phyloP scores from a whole-genome alignment of 495 filamentous ascomycete genomes.

The Penicillium daleae region DNA sequence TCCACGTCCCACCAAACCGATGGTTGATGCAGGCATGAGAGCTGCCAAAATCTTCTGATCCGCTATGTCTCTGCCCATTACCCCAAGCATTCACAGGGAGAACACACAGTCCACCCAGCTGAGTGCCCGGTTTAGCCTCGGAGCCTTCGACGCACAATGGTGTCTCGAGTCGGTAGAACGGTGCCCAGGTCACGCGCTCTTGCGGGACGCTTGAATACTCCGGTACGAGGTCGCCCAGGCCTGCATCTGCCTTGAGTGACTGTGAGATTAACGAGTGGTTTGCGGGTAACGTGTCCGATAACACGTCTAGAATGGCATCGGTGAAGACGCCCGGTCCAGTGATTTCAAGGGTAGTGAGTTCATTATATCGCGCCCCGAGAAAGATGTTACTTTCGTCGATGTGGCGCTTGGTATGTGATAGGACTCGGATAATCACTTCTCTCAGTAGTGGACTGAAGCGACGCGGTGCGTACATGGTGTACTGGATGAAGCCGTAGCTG shows the following conservation, averaged over 20 bases:
- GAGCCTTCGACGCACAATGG: constrained; percentile 39
- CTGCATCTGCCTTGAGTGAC: constrained; percentile 35
- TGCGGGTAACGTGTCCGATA: constrained; percentile 39
- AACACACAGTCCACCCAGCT: constrained; percentile 43
- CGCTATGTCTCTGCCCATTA: constrained; percentile 49
- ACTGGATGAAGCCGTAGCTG: constrained; percentile 47
- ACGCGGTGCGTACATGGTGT: constrained; percentile 44
- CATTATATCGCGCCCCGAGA: constrained; percentile 28
- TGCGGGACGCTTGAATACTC: constrained; percentile 11
- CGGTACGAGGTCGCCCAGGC: constrained; percentile 30
- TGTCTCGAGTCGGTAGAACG: constrained; percentile 39
- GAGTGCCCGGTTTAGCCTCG: constrained; percentile 25
- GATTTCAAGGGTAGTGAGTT: constrained; percentile 38
- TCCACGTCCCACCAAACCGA: constrained; percentile 45
- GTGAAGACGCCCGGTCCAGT: constrained; percentile 49
- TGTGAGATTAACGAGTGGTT: constrained; percentile 33
- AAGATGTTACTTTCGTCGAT: constrained; percentile 21
- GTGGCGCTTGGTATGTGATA: constrained; percentile 41
- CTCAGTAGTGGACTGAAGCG: constrained; percentile 46
- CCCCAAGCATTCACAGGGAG: constrained; percentile 50
- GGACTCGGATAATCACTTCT: constrained; percentile 40
- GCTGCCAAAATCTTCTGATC: constrained; percentile 36
- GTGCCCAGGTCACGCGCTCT: constrained; percentile 47
- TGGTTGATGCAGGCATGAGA: constrained; percentile 47
- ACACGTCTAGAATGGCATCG: constrained; percentile 42